Conservation (phyloP, 2,329 filamentous ascomycete genomes). For the Huntiella bhutanensis region DNA sequence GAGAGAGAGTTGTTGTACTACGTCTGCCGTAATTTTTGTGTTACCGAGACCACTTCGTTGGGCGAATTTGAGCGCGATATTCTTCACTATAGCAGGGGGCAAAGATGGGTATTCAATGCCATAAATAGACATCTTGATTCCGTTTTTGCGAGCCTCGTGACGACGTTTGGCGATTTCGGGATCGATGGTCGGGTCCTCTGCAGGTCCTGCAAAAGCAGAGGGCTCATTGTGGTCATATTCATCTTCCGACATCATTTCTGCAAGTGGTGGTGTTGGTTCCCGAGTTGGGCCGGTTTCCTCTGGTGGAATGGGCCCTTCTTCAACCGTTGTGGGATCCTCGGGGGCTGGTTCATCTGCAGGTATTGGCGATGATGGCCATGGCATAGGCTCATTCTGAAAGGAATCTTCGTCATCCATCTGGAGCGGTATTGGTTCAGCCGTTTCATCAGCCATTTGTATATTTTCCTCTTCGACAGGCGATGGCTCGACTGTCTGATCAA, state of each 20-base stretch:
- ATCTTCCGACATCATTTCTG: slow-evolving; percentile 8
- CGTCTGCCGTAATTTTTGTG: slow-evolving; percentile 52
- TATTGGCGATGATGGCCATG: no score
- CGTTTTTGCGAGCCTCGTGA: slow-evolving; percentile 20
- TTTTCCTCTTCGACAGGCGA: no score
- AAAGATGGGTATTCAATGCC: slow-evolving; percentile 61
- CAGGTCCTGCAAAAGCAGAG: not conserved
- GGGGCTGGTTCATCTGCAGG: no score
- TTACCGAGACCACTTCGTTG: slow-evolving; percentile 46
- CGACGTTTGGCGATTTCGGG: slow-evolving; percentile 2
- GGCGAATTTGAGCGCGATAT: slow-evolving; percentile 51
- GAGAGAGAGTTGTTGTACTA: slow-evolving; percentile 54
- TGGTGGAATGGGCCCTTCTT: no score
- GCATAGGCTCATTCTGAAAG: no score
- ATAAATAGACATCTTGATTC: slow-evolving; percentile 45
- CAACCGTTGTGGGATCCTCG: no score
- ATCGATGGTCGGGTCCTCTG: slow-evolving; percentile 2
- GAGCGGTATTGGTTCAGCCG: not conserved
- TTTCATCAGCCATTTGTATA: not conserved
- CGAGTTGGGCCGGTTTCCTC: no score
- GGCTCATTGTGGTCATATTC: slow-evolving; percentile 9
- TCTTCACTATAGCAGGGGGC: slow-evolving; percentile 54
- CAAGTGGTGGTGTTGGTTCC: not conserved
- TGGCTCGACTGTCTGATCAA: no score
- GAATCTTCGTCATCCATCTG: no score